Evolutionary conservation across 345 rosid species (phyloP), one percentile per base, ranked within the genome.

Genomic region (Syzygium aqueum): DNA sequence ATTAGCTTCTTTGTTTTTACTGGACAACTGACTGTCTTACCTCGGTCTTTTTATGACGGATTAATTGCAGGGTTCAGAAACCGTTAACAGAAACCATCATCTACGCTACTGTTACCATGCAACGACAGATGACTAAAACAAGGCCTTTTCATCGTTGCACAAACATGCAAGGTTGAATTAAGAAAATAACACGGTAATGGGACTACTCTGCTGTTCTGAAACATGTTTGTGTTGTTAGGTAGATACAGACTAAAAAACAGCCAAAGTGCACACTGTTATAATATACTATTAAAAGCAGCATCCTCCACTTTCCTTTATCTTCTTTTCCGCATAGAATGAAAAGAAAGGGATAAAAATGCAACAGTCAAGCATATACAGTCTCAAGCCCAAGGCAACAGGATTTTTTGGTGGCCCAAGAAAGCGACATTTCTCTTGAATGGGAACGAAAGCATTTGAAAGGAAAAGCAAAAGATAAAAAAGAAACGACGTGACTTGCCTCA

Each of bases 351-450:
- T 63, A 85, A 85, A 10, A 73, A 80, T 87, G 86, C 83, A 86
- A 85, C 87, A 88, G 88, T 87, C n/a, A 61, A 89, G 87, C 83
- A 86, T 52, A 86, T 88, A 84, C 46, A 84, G 85, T 53, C 85
- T 86, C 87, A 86, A 91, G 61, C 88, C 87, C 86, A 43, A 88
- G 89, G 90, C 91, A 90, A 87, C 88, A 85, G 84, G 90, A 87
- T 87, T 23, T 86, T 53, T 53, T 84, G 86, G 88, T 57, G 90
- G 87, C 90, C 92, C 91, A 88, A 33, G 28, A 37, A 50, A 50
- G 15, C 22, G 82, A 73, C 49, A 73, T 37, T 73, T 19, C 82
- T 73, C 49, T 73, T 73, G 82, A 21, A 37, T 73, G 27, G 5
- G 82, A 21, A 37, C 82, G 82, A 73, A 73, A 73, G 82, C 82